phyloP scores from a whole-genome alignment of 305 asterid genomes.

The Salvia sclarea region DNA sequence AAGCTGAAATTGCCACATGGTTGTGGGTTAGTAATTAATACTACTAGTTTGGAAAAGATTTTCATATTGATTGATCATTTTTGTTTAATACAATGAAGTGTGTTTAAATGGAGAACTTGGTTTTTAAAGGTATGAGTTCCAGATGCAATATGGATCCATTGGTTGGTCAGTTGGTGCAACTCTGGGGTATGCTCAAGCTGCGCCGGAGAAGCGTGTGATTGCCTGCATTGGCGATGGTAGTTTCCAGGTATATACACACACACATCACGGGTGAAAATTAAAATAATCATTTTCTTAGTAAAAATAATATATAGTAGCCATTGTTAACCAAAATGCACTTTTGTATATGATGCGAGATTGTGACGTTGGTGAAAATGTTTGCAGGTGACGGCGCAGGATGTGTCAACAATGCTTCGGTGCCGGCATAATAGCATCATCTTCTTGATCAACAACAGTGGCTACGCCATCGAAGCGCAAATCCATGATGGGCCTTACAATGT shows the following conservation, averaged over 20 bases:
- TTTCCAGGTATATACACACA: constrained; percentile 46
- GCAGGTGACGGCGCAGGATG: constrained; percentile 34
- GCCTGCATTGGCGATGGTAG: constrained; percentile 74
- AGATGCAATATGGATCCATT: constrained; percentile 55
- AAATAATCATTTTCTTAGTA: too few species aligned
- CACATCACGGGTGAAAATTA: too few species aligned
- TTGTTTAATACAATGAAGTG: too few species aligned
- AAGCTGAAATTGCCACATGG: constrained; percentile 61
- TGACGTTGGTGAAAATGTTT: neutral
- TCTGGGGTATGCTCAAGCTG: constrained; percentile 62
- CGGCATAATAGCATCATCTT: constrained; percentile 40
- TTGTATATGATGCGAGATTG: too few species aligned
- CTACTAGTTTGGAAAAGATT: neutral
- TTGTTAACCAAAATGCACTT: too few species aligned
- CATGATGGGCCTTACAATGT: constrained; percentile 52
- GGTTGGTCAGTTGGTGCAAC: constrained; percentile 43
- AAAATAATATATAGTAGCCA: too few species aligned
- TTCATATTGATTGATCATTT: too few species aligned
- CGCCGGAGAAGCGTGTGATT: constrained; percentile 48
- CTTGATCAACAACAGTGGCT: constrained; percentile 48
- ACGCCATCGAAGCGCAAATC: constrained; percentile 47
- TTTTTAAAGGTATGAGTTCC: constrained; percentile 61
- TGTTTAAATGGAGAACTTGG: neutral
- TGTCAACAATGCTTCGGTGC: constrained; percentile 41
- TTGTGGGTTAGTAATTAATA: constrained; percentile 48